Conservation (phyloP, 108 stramenopile species). For the Fistulifera solaris region DNA sequence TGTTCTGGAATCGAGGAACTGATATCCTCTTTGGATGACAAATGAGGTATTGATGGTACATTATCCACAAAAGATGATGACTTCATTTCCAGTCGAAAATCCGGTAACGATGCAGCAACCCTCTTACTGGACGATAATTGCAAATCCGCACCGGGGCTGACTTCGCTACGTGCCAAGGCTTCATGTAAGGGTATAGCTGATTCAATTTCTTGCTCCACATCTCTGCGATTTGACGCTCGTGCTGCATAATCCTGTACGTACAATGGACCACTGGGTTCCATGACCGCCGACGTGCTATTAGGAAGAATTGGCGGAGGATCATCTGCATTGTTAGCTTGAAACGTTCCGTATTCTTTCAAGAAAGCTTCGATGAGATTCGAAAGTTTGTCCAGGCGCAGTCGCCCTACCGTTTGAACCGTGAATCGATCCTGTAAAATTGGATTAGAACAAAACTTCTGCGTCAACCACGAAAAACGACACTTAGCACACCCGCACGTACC, state of each 20-base stretch:
- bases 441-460: too few relatives aligned
- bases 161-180: slow-evolving; percentile 6
- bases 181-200: slow-evolving; percentile 15
- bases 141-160: too few relatives aligned
- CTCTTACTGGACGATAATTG: too few relatives aligned
- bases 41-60: background rate
- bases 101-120: too few relatives aligned
- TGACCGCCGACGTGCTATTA: background rate
- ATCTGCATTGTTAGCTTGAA: background rate
- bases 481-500: slow-evolving; percentile 9
- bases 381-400: slow-evolving; percentile 27
- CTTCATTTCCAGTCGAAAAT: too few relatives aligned
- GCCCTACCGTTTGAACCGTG: slow-evolving; percentile 26
- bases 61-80: too few relatives aligned
- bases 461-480: slow-evolving; percentile 1
- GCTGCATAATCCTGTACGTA: slow-evolving; percentile 2
- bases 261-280: slow-evolving; percentile 1
- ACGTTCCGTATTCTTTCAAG: background rate
- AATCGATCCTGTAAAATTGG: slow-evolving; percentile 21
- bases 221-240: slow-evolving; percentile 6
- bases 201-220: slow-evolving; percentile 17
- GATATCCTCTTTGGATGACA: background rate
- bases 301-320: background rate
- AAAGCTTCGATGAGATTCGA: slow-evolving; percentile 19
- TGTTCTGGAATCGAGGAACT: background rate